Base-by-base conservation (phyloP, 306 rosid species). In the Cajanus cajan region DNA sequence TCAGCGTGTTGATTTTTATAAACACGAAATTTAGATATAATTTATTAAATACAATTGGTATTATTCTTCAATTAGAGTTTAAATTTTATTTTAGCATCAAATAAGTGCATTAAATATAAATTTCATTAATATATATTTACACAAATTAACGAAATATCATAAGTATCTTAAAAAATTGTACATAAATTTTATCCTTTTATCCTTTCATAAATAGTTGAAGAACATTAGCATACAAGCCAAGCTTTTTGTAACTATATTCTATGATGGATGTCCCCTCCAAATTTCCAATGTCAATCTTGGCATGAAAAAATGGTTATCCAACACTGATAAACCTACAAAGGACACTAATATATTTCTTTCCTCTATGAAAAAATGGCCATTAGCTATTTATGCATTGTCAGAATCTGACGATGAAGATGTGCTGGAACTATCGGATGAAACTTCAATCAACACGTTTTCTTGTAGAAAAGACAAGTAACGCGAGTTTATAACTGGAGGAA, bases 361-460 rank as follows among this genome's bases (percentile, higher is more conserved):
- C 11, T 7, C 6, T 16, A 15, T 10, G n/a, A 69, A 41, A 40
- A 40, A 2, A 62, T 75, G 18, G 63, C 57, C 47, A 63, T 54
- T 43, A 55, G 68, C 82, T 45, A 12, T 50, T 57, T 13, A 28
- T 4, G 4, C 14, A 34, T 76, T 48, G 18, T 83, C 68, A 0
- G 90, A 89, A 43, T 90, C 92, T 15, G 93, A 89, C 55, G 86
- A 87, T 5, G 78, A 34, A 67, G 69, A 63, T 16, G 47, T 70
- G 59, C 89, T 85, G 0, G 54, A 3, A 80, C 88, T 86, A 37
- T 77, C 89, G 45, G 85, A 80, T 31, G 91, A 82, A 80, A 75
- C 78, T 43, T 85, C 91, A 74, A 39, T 0, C 28, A 65, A 11
- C 72, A 13, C 54, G 47, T 65, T 71, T 24, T 59, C 80, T 4